Evolutionary conservation across 805 yeast genomes (phyloP).

Genomic region (Kuraishia hungarica): DNA sequence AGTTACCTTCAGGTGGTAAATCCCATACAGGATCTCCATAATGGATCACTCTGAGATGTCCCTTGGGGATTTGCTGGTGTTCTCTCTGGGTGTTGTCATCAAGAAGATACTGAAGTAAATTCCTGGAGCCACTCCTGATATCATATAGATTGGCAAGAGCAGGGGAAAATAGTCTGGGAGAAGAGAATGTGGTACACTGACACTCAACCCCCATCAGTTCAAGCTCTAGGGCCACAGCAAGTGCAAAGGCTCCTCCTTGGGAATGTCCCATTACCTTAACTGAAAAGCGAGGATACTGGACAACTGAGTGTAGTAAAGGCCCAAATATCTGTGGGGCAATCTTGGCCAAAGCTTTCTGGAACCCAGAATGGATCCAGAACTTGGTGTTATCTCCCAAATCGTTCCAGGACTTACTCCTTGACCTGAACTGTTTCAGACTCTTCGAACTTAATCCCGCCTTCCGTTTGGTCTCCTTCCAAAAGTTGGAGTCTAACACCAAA

Average conservation of each 20-base stretch:
- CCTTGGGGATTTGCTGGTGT: background rate
- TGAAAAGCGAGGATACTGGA: constrained; percentile 20
- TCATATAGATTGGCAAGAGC: constrained; percentile 7
- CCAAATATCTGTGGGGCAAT: constrained; percentile 8
- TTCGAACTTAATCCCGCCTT: background rate
- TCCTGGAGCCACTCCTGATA: background rate
- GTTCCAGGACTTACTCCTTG: background rate
- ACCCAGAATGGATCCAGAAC: constrained; percentile 11
- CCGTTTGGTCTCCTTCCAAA: background rate
- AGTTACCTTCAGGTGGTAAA: background rate
- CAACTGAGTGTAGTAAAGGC: constrained; percentile 9
- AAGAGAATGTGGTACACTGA: constrained; percentile 8
- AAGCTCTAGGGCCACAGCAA: constrained; percentile 54
- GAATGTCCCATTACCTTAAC: constrained; percentile 38
- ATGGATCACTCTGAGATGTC: constrained; percentile 1
- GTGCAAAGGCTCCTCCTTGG: constrained; percentile 56
- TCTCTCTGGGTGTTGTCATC: too few relatives aligned
- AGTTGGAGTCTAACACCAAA: background rate
- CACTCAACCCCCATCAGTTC: constrained; percentile 34
- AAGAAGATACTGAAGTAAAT: background rate
- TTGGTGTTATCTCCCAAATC: background rate
- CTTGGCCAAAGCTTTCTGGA: constrained; percentile 6
- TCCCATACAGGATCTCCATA: constrained; percentile 1
- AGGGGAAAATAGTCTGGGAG: constrained; percentile 13
- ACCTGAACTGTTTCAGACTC: background rate